Conservation (phyloP, 768 basidiomycete species). For the Roridomyces roridus region DNA sequence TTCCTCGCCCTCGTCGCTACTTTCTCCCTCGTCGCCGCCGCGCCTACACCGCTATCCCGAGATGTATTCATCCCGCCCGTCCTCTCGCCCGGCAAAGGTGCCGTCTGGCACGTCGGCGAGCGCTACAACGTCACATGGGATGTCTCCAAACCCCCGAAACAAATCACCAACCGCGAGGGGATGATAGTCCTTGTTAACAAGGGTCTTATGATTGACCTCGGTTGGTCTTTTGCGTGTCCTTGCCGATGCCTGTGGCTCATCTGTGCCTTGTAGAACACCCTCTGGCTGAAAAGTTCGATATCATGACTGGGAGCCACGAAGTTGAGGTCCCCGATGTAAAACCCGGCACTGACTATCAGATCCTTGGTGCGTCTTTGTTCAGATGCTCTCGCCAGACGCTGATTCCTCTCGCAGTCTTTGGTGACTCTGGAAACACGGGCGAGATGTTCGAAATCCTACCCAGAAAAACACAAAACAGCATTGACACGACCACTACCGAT, state of each 20-base stretch:
- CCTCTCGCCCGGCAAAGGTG: conserved; percentile 44
- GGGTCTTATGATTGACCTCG: conserved; percentile 34
- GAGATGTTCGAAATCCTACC: conserved; percentile 48
- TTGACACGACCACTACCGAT: background rate
- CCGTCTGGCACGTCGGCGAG: conserved; percentile 52
- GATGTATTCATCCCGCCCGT: conserved; percentile 58
- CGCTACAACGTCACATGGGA: conserved; percentile 58
- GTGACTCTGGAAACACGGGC: conserved; percentile 60
- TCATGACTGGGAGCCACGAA: conserved; percentile 39
- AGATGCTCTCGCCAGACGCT: background rate
- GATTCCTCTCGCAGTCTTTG: conserved; percentile 46
- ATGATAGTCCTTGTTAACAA: conserved; percentile 43
- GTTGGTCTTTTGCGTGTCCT: conserved; percentile 29
- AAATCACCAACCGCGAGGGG: conserved; percentile 51
- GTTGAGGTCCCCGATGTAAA: conserved; percentile 46
- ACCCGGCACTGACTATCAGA: conserved; percentile 45
- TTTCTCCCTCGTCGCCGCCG: conserved; percentile 28
- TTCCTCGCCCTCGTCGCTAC: conserved; percentile 26
- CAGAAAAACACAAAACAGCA: conserved; percentile 27
- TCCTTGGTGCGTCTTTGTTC: conserved; percentile 47
- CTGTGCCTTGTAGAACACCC: conserved; percentile 33
- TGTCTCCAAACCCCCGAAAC: conserved; percentile 38
- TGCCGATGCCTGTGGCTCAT: background rate
- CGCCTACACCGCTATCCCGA: conserved; percentile 33
- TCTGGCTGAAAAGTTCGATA: conserved; percentile 44